phyloP scores from a whole-genome alignment of 345 rosid species.

The Salix exigua region DNA sequence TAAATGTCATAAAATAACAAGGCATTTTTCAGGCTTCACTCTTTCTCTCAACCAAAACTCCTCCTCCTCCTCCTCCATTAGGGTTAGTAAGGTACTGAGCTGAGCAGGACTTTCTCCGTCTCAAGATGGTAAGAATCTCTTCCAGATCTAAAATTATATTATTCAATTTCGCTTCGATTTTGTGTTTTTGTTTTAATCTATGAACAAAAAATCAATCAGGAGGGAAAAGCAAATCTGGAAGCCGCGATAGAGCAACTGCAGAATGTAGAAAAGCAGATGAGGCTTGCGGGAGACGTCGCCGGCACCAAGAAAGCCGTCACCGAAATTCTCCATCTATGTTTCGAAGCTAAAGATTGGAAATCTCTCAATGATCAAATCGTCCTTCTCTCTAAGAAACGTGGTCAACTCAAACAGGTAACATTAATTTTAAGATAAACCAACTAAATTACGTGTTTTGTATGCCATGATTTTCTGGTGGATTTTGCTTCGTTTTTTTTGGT shows the following conservation, averaged over 20 bases:
- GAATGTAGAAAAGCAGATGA: slow-evolving; percentile 81
- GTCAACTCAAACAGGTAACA: slow-evolving; percentile 83
- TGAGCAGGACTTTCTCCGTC: not conserved
- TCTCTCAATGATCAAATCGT: slow-evolving; percentile 68
- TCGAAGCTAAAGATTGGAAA: slow-evolving; percentile 83
- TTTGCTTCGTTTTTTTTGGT: not conserved
- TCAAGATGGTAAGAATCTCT: slow-evolving; percentile 10
- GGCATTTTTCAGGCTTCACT: not conserved
- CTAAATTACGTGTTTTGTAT: not conserved
- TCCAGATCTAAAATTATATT: not conserved
- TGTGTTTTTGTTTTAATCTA: not conserved
- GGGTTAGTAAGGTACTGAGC: not conserved
- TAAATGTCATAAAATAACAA: not conserved
- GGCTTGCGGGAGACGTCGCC: slow-evolving; percentile 69
- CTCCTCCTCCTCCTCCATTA: not conserved
- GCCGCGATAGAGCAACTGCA: slow-evolving; percentile 63
- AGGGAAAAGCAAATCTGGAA: slow-evolving; percentile 43
- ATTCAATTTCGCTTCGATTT: not conserved
- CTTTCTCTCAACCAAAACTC: not conserved
- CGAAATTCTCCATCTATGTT: slow-evolving; percentile 75
- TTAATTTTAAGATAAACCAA: not conserved
- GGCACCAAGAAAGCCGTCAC: slow-evolving; percentile 73
- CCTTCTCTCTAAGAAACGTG: slow-evolving; percentile 75
- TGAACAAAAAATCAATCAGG: slow-evolving; percentile 26
- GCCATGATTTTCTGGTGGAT: not conserved